Evolutionary conservation across 2,329 filamentous ascomycete species (phyloP), one percentile per base, ranked within the genome.

Genomic region (Botrytis deweyae): DNA sequence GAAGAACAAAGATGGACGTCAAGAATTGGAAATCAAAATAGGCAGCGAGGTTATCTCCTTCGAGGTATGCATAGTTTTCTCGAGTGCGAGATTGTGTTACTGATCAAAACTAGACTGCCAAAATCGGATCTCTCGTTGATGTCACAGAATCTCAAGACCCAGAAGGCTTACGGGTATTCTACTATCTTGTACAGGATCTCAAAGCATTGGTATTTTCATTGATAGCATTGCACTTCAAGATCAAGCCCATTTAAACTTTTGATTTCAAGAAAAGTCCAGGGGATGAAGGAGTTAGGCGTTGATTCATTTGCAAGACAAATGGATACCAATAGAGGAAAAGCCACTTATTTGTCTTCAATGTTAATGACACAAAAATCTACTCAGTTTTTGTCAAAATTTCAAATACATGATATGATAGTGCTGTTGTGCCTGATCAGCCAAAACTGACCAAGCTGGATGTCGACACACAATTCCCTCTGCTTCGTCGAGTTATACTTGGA

Each of bases 1-100:
- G 83, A 99, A 98, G 89, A 99, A 99, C 86, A 98, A 98, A 85
- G 96, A 99, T 80, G 96, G 96, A 52, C 90, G 95, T 76, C 96
- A 99, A 82, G 96, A 99, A 84, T 87, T 99, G 66, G 96, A 99
- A 83, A 98, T 99, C 74, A 89, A 95, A 67, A 83, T 99, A 73
- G 96, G 95, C 61, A 96, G 92, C 80, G 96, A 99, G 77, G 95
- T 98, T 83, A 98, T 99, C 78, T 97, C 94, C 1, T 99, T 99
- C 78, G 96, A 99, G 91, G 95, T 95, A 83, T 74, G 62, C 36
- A 65, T 25, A 16, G 2, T 55, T 63, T 42, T 70, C 49, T 40
- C 29, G 16, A 2, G 67, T 66, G 62, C 6, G 20, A 16, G 18
- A 25, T 61, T 40, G 42, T 20, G 7, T 16, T 33, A 38, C 68